Evolutionary conservation across 2,329 filamentous ascomycete genomes (phyloP), one percentile per base, ranked within the genome.

Genomic region (Cordyceps cateniannulata): DNA sequence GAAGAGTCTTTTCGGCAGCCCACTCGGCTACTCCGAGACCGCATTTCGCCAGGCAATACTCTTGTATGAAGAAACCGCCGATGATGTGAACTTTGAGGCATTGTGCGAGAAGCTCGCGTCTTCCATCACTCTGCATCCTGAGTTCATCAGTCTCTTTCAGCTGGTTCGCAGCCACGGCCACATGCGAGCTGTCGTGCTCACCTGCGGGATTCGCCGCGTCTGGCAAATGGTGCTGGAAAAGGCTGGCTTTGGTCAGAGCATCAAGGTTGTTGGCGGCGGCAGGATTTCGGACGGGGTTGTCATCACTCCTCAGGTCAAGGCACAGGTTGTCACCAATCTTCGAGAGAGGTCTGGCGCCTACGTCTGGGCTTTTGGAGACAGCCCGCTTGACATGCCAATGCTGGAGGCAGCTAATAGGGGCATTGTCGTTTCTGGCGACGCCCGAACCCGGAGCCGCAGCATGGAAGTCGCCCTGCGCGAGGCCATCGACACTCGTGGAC

Each of bases 341-440:
- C 71, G 69, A 56, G 27, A 72, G 0, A 20, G n/a, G 0, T 63
- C 77, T 45, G 3, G 70, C 0, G 48, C 76, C 75, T 83, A 49
- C 77, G 79, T 86, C 20, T 79, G 73, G 68, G 85, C 82, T 0
- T 84, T 88, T 64, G 84, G 85, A n/a, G 84, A 87, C 65, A 84
- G 84, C 64, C 75, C 75, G 0, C 62, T 86, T 6, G 85, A 88
- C 64, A 44, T 88, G 20, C 69, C 72, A 0, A 88, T 88, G 85
- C 64, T 88, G 14, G 64, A 63, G 2, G 65, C 71, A 35, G 85
- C 85, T 0, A 70, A 87, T 63, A 62, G 79, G 60, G 80, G 83
- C 0, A 67, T 85, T 42, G 75, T 88, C 3, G 77, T 88, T 0
- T 81, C 84, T 3, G 81, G 82, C 1, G 69, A 80, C 0, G 68